Evolutionary conservation across 139 green algal genomes (phyloP), one percentile per base, ranked within the genome.

Genomic region (Marvania coccoides): DNA sequence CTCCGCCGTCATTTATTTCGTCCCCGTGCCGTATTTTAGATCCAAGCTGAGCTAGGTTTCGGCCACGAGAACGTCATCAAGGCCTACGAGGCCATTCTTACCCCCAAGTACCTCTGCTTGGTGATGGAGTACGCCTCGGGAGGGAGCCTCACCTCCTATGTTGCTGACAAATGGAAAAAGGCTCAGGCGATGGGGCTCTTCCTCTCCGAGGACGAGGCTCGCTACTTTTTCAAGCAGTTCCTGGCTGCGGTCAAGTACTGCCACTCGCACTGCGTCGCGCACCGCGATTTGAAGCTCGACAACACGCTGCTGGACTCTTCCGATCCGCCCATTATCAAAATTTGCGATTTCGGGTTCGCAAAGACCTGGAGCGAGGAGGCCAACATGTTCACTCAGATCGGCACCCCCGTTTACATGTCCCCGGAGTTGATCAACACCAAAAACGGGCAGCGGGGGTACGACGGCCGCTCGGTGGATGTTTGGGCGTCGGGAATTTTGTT

Each of bases 211-310:
- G 83, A 91, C 46, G 87, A 97, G 73, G 90, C 88, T 1, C 70
- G 85, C 0, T 96, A 87, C 73, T 91, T 94, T 65, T 94, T 95
- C 75, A 88, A 79, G 73, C 90, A 97, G 81, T 89, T 96, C 54
- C 66, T 97, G 2, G 81, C 61, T 5, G 88, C 89, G 0, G 87
- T 96, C n/a, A 85, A 91, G 62, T 96, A 92, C 77, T 94, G 89
- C 77, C 90, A 96, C 71, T 71, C 67, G 10, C 84, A 94, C 67
- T 80, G 81, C 26, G 89, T 96, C 29, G 90, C 88, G 0, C 90
- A 96, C 82, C 72, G 85, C 4, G 76, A 85, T 64, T 75, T 91
- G 23, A 85, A 85, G 61, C 83, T 93, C 31, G 80, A 88, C 67
- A 96, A 96, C 83, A 88, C 88, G 28, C 75, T 94, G 61, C 78